These are phyloP conservation scores for Terfezia boudieri DNA, from an alignment of 495 filamentous ascomycete genomes.

Conservation along the genomic window DNA sequence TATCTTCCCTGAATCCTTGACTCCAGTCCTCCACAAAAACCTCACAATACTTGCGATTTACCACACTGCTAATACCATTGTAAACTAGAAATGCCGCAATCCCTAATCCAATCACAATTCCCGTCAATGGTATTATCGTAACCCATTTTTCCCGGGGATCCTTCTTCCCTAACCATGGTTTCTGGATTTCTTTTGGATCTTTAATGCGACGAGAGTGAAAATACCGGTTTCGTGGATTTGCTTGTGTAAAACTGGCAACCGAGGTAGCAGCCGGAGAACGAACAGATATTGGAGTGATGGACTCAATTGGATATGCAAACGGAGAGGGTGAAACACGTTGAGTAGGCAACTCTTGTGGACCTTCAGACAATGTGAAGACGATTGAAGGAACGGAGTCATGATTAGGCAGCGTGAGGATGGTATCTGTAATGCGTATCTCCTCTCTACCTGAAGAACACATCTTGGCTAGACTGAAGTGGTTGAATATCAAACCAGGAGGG, in stretches of 20 bases:
- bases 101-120: constrained; percentile 39
- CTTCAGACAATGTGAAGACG: too few species aligned
- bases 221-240: constrained; percentile 26
- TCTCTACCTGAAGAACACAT: too few species aligned
- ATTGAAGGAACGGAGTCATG: too few species aligned
- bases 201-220: constrained; percentile 54
- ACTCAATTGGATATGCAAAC: too few species aligned
- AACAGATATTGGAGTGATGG: neutral
- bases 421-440: too few species aligned
- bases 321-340: too few species aligned
- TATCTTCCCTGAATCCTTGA: constrained; percentile 31
- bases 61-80: constrained; percentile 43
- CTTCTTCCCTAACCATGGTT: constrained; percentile 43
- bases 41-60: constrained; percentile 51
- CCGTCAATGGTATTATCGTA: constrained; percentile 50
- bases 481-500: too few species aligned
- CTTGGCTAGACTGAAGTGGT: too few species aligned
- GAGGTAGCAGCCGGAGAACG: neutral
- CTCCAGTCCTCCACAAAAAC: constrained; percentile 50
- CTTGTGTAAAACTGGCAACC: constrained; percentile 5
- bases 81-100: constrained; percentile 48
- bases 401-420: too few species aligned
- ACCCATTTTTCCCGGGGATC: constrained; percentile 72
- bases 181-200: constrained; percentile 40
- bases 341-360: too few species aligned